Base-by-base conservation (phyloP, 352 stramenopile species). In the Pythium pectinolyticum region DNA sequence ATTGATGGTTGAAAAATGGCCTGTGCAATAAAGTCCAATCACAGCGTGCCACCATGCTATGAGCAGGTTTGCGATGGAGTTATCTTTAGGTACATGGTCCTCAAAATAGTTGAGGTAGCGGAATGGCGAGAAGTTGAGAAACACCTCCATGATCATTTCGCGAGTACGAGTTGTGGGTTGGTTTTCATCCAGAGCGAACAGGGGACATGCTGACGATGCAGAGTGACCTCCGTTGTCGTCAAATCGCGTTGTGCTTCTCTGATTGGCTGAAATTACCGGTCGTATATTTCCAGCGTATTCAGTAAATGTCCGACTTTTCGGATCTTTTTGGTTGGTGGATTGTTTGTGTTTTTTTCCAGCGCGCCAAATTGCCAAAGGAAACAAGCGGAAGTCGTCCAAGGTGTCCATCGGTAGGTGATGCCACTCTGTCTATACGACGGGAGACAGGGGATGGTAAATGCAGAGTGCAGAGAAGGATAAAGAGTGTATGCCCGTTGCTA, bases 1-100 rank as follows among this genome's bases (percentile, higher is more conserved):
- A 22, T 9, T 24, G 20, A 47, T 47, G 40, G 40, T 9, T 24
- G 20, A 47, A 28, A 47, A 27, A 47, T 28, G n/a, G 40, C 5
- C 40, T 47, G 40, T 22, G n/a, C 30, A 66, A 66, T 66, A 66
- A 66, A 66, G 20, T 37, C 59, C 59, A 66, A 66, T 66, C 59
- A 65, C 20, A 52, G 48, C 50, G 50, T 58, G 59, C 59, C 50
- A 60, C 59, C 59, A 66, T 40, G 59, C 59, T 20, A 28, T 59
- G 39, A 54, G 17, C 22, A 5, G 24, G 32, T 9, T 39, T 40
- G 22, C 20, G 27, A 14, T 37, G 28, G 30, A 11, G 43, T 43
- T 62, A 62, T 54, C n/a, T 55, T 55, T 62, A 62, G 55, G 32
- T 25, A 24, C 39, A 24, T 17, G 17, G 5, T n/a, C 5, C 7